Percentiles rank a stretch among this genome's conserved stretches.
These are phyloP conservation scores for Lipomyces starkeyi DNA, from an alignment of 805 yeast genomes.

Conservation along the genomic window DNA sequence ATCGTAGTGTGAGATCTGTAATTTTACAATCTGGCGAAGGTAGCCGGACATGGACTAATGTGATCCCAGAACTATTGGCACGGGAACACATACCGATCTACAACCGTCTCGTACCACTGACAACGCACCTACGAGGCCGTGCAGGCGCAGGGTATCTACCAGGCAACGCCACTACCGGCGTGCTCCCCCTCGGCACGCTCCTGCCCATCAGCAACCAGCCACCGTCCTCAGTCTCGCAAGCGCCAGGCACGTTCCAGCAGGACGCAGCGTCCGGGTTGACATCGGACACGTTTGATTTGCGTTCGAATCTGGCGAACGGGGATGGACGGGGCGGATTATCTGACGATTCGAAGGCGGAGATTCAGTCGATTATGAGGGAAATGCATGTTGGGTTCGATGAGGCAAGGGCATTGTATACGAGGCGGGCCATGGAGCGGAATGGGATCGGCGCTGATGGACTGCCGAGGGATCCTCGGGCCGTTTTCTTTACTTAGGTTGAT, in stretches of 20 bases:
- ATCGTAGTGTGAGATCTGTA: not conserved
- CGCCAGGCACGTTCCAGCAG: conserved; percentile 45
- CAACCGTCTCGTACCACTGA: conserved; percentile 10
- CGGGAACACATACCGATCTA: conserved; percentile 21
- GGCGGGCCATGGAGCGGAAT: conserved; percentile 54
- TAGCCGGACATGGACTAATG: not conserved
- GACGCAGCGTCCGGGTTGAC: conserved; percentile 64
- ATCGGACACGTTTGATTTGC: conserved; percentile 64
- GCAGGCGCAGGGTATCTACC: conserved; percentile 34
- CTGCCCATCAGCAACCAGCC: conserved; percentile 22
- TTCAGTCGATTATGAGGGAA: conserved; percentile 60
- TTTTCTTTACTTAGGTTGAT: conserved; percentile 44
- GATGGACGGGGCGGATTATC: conserved; percentile 71
- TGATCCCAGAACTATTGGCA: conserved; percentile 21
- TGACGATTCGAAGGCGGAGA: conserved; percentile 57
- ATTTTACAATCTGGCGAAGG: too few relatives aligned
- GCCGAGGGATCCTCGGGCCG: conserved; percentile 70
- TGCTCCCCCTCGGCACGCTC: conserved; percentile 21
- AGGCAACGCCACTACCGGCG: conserved; percentile 32
- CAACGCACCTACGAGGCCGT: conserved; percentile 24
- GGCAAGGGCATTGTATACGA: conserved; percentile 64
- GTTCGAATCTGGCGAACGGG: conserved; percentile 48
- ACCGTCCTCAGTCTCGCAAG: conserved; percentile 11
- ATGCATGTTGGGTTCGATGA: conserved; percentile 65
- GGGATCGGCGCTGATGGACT: conserved; percentile 68